Evolutionary conservation across 2,329 filamentous ascomycete genomes (phyloP).

Genomic region (Calonectria henricotiae): DNA sequence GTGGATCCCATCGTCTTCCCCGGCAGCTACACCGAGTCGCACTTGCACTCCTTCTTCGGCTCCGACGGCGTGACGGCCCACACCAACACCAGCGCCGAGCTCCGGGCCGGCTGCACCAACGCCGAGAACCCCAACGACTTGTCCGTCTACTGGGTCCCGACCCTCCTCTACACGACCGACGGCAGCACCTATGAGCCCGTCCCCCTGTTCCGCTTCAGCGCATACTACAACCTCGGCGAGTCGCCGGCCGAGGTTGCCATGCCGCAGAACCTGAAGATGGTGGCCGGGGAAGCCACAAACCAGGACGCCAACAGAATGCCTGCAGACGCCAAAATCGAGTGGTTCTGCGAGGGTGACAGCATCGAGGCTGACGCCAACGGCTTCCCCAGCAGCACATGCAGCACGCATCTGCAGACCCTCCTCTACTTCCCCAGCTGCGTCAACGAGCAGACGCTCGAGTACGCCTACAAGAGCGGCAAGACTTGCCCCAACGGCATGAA

Average conservation of each 20-base stretch:
- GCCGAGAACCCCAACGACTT: slow-evolving; percentile 66
- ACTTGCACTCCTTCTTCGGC: slow-evolving; percentile 59
- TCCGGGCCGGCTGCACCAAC: slow-evolving; percentile 63
- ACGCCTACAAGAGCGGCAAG: slow-evolving; percentile 51
- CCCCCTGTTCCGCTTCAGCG: slow-evolving; percentile 60
- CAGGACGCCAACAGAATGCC: slow-evolving; percentile 32
- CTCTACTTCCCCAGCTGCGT: slow-evolving; percentile 50
- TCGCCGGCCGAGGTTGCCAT: slow-evolving; percentile 61
- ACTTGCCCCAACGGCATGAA: slow-evolving; percentile 63
- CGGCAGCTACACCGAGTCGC: slow-evolving; percentile 54
- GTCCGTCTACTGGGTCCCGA: slow-evolving; percentile 65
- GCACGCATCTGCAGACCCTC: slow-evolving; percentile 46
- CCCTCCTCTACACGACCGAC: slow-evolving; percentile 58
- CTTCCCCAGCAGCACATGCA: slow-evolving; percentile 53
- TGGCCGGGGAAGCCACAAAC: slow-evolving; percentile 59
- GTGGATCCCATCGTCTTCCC: slow-evolving; percentile 57
- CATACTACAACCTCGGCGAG: slow-evolving; percentile 64
- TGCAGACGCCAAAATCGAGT: slow-evolving; percentile 53
- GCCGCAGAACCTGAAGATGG: slow-evolving; percentile 62
- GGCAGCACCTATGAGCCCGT: slow-evolving; percentile 55
- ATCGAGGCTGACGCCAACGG: slow-evolving; percentile 46
- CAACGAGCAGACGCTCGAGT: slow-evolving; percentile 47
- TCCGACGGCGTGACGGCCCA: slow-evolving; percentile 54
- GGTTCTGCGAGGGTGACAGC: slow-evolving; percentile 56
- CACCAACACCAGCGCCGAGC: slow-evolving; percentile 52